A percentile compares a stretch with the other conserved stretches of the same genome.
Evolutionary conservation across 2,329 filamentous ascomycete genomes (phyloP).

Genomic region (Epichloe aotearoae): DNA sequence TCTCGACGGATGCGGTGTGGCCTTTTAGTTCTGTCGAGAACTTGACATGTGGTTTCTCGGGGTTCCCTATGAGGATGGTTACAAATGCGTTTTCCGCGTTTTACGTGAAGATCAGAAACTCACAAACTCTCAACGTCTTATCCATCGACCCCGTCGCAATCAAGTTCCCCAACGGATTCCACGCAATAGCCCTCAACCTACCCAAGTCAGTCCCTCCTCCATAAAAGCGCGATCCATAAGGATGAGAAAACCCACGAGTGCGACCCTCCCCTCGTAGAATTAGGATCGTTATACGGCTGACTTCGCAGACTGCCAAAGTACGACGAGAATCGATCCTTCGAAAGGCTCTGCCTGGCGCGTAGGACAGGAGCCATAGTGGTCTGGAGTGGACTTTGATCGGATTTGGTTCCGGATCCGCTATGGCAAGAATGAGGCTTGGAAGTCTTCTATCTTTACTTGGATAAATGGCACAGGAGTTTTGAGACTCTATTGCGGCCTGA

Average conservation of each 20-base stretch:
- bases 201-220: not conserved
- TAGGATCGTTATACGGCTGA: slow-evolving; percentile 55
- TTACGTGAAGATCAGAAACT: not conserved
- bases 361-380: slow-evolving; percentile 30
- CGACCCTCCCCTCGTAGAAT: slow-evolving; percentile 39
- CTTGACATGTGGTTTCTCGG: slow-evolving; percentile 59
- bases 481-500: too few relatives aligned
- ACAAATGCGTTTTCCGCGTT: not conserved
- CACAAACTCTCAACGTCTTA: slow-evolving; percentile 60
- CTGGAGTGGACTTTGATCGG: not conserved
- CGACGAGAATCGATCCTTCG: slow-evolving; percentile 55
- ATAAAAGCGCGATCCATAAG: not conserved
- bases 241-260: slow-evolving; percentile 35
- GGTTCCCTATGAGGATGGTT: slow-evolving; percentile 44
- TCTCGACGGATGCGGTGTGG: slow-evolving; percentile 53
- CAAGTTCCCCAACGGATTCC: slow-evolving; percentile 74
- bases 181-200: slow-evolving; percentile 68
- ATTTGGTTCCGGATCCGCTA: not conserved
- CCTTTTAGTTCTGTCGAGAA: slow-evolving; percentile 65
- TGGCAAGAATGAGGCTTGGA: too few relatives aligned
- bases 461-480: too few relatives aligned
- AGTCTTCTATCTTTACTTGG: too few relatives aligned
- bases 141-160: slow-evolving; percentile 70
- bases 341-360: slow-evolving; percentile 38
- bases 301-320: slow-evolving; percentile 58